A percentile compares a stretch with the other conserved stretches of the same genome.
Conservation (phyloP, 176 grass and related monocot species). For the Thinopyrum elongatum region DNA sequence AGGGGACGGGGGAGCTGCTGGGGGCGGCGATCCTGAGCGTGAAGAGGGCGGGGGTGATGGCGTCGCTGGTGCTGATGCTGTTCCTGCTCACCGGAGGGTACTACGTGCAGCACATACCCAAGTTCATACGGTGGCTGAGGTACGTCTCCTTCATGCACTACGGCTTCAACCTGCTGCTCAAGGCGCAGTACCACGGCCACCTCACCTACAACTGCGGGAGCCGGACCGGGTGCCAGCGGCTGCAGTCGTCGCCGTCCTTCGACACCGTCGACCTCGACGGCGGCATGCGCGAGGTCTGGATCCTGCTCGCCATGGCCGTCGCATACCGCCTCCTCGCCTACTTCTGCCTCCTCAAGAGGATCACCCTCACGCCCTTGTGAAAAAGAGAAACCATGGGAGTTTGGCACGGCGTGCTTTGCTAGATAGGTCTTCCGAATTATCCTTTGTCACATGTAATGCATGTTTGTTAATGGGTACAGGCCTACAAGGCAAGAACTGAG, state of each 20-base stretch:
- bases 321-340: constrained; percentile 74
- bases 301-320: constrained; percentile 81
- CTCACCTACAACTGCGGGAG: constrained; percentile 63
- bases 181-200: constrained; percentile 83
- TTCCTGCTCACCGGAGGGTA: constrained; percentile 95
- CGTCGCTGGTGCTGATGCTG: constrained; percentile 88
- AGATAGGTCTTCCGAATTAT: not conserved
- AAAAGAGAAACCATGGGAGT: not conserved
- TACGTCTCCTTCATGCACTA: constrained; percentile 92
- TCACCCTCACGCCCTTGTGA: constrained; percentile 61
- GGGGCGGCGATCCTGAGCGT: constrained; percentile 80
- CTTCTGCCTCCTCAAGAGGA: constrained; percentile 68
- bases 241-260: constrained; percentile 83
- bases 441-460: not conserved
- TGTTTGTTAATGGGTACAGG: not conserved
- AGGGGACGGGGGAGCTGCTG: constrained; percentile 82
- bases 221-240: constrained; percentile 47
- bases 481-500: not conserved
- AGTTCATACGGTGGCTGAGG: constrained; percentile 81
- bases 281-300: constrained; percentile 60
- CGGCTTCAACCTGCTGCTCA: constrained; percentile 80
- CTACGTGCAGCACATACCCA: constrained; percentile 82
- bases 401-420: not conserved
- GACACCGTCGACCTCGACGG: constrained; percentile 75
- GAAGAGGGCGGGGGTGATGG: constrained; percentile 69